phyloP scores from a whole-genome alignment of 176 grass and related monocot genomes.

The Oryza meridionalis region DNA sequence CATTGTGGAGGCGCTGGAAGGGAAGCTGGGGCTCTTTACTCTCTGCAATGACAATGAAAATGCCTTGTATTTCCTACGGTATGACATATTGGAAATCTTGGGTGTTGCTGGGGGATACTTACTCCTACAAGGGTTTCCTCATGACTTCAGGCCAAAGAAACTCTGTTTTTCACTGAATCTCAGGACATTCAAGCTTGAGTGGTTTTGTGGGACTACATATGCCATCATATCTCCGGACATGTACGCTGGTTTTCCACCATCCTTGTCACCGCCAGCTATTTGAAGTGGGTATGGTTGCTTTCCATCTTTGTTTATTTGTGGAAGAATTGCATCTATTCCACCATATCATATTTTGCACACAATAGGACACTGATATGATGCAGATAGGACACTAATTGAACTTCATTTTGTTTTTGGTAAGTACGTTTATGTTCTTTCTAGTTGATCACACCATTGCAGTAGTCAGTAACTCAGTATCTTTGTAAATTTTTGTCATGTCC shows the following conservation, averaged over 20 bases:
- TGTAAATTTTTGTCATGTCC: too few relatives aligned
- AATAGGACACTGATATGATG: background rate
- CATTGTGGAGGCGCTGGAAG: conserved; percentile 22
- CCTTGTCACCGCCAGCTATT: conserved; percentile 8
- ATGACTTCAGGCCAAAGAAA: background rate
- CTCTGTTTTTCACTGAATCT: background rate
- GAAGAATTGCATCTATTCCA: too few relatives aligned
- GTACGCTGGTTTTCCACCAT: conserved; percentile 8
- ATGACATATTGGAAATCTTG: background rate
- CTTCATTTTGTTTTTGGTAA: too few relatives aligned
- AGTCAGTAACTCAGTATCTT: too few relatives aligned
- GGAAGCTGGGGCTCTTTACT: conserved; percentile 22
- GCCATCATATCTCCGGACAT: background rate
- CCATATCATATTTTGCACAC: background rate
- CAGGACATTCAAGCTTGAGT: background rate
- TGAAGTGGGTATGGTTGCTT: background rate
- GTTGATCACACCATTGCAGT: too few relatives aligned
- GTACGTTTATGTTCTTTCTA: too few relatives aligned
- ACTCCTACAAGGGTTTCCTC: conserved; percentile 24
- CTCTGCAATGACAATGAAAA: background rate
- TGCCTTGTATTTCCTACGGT: background rate
- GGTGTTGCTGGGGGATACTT: conserved; percentile 35
- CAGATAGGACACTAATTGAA: background rate
- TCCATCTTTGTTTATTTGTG: background rate
- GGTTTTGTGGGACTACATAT: background rate